A percentile compares a stretch with the other conserved stretches of the same genome.
These are phyloP conservation scores for Akanthomyces dipterigenus DNA, from an alignment of 2,329 filamentous ascomycete genomes.

Conservation along the genomic window DNA sequence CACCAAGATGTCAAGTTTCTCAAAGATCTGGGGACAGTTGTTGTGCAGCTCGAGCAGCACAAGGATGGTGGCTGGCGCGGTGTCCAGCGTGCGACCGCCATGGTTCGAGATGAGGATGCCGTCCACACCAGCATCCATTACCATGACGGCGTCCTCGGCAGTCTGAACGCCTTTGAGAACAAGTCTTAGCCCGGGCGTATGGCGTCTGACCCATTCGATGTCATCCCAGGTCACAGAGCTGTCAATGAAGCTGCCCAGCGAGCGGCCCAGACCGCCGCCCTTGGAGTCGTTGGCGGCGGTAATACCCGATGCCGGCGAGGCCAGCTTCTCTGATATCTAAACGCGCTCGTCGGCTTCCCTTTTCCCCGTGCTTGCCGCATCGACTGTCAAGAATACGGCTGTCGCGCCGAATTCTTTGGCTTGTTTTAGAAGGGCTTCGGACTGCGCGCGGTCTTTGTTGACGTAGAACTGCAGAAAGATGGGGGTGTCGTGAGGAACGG, in stretches of 20 bases:
- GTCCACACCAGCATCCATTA: conserved; percentile 54
- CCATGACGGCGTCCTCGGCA: conserved; percentile 53
- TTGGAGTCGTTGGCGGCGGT: conserved; percentile 44
- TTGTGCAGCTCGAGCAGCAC: conserved; percentile 57
- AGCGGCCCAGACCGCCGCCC: conserved; percentile 47
- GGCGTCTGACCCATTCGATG: conserved; percentile 52
- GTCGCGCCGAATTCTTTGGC: conserved; percentile 41
- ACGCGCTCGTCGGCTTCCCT: conserved; percentile 41
- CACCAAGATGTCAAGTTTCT: conserved; percentile 53
- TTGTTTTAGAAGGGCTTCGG: conserved; percentile 40
- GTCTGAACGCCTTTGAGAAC: conserved; percentile 66
- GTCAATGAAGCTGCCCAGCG: conserved; percentile 53
- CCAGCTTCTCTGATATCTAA: conserved; percentile 38
- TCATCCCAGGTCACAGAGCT: conserved; percentile 60
- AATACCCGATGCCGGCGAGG: conserved; percentile 43
- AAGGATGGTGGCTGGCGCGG: conserved; percentile 46
- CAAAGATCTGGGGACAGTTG: conserved; percentile 54
- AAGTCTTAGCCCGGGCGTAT: conserved; percentile 45
- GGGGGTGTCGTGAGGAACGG: conserved; percentile 16
- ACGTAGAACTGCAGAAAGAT: conserved; percentile 59
- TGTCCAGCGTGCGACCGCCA: conserved; percentile 53
- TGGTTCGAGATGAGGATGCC: conserved; percentile 67
- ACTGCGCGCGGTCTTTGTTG: conserved; percentile 46
- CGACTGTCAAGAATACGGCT: conserved; percentile 52
- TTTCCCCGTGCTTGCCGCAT: conserved; percentile 51